phyloP scores from a whole-genome alignment of 768 basidiomycete species.

The Amyloporia xantha region DNA sequence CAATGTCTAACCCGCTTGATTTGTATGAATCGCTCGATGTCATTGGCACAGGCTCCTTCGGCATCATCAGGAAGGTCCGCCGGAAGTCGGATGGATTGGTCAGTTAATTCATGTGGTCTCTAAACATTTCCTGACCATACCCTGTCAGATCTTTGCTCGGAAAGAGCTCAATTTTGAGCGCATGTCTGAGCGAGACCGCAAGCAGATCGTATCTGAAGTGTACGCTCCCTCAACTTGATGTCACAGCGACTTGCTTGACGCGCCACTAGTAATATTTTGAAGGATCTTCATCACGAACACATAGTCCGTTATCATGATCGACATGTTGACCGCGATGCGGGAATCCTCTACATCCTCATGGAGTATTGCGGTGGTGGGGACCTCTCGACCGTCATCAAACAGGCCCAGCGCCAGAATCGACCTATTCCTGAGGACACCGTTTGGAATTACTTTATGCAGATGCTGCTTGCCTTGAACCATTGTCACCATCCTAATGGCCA shows the following conservation, averaged over 20 bases:
- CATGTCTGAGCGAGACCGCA: conserved; percentile 93
- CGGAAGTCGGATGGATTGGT: conserved; percentile 80
- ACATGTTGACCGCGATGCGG: conserved; percentile 82
- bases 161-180: conserved; percentile 98
- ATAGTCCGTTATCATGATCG: conserved; percentile 96
- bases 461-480: conserved; percentile 80
- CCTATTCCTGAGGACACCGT: conserved; percentile 87
- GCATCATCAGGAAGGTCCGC: conserved; percentile 92
- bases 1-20: conserved; percentile 45
- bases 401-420: conserved; percentile 57
- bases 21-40: conserved; percentile 84
- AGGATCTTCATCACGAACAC: conserved; percentile 90
- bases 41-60: conserved; percentile 96
- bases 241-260: not conserved
- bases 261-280: conserved; percentile 81
- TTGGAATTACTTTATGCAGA: conserved; percentile 95
- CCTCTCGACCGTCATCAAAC: conserved; percentile 81
- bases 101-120: conserved; percentile 25
- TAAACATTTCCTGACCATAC: not conserved
- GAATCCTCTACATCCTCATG: conserved; percentile 96
- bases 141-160: conserved; percentile 68
- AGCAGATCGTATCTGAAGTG: conserved; percentile 98
- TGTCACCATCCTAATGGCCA: conserved; percentile 75
- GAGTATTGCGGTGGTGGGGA: conserved; percentile 99
- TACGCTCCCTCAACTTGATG: conserved; percentile 38